phyloP scores from a whole-genome alignment of 495 filamentous ascomycete genomes.

The Rhizodiscina lignyota region DNA sequence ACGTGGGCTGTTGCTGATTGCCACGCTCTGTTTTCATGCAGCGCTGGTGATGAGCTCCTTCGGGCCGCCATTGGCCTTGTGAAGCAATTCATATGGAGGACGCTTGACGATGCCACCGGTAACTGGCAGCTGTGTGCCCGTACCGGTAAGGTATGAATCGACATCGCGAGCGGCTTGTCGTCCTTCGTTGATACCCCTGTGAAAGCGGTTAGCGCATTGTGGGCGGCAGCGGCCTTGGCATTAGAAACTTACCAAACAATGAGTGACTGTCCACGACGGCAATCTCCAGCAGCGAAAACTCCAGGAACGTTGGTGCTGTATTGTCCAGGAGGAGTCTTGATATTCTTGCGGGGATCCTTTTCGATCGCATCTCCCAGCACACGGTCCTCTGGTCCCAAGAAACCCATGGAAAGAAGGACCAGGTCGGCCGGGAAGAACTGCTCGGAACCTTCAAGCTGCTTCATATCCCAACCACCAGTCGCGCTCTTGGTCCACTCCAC shows the following conservation, averaged over 20 bases:
- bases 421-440: constrained; percentile 97
- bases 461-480: constrained; percentile 97
- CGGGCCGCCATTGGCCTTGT: constrained; percentile 15
- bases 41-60: constrained; percentile 18
- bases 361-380: constrained; percentile 76
- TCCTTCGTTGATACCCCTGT: constrained; percentile 96
- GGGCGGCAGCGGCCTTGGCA: neutral
- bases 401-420: constrained; percentile 95
- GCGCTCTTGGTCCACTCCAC: constrained; percentile 93
- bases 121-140: constrained; percentile 65
- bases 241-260: constrained; percentile 75
- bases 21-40: constrained; percentile 12
- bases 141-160: constrained; percentile 68
- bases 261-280: constrained; percentile 85
- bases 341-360: constrained; percentile 87
- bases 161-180: constrained; percentile 88
- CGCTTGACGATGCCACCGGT: constrained; percentile 90
- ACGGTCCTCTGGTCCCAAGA: constrained; percentile 88
- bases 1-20: too few species aligned
- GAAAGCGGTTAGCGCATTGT: neutral
- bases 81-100: constrained; percentile 42
- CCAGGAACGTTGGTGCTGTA: constrained; percentile 81
- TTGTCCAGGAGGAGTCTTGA: constrained; percentile 85
- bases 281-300: constrained; percentile 93
- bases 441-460: constrained; percentile 85